Evolutionary conservation across 441 rosid genomes (phyloP), one percentile per base, ranked within the genome.

Genomic region (Mallotus repandus): DNA sequence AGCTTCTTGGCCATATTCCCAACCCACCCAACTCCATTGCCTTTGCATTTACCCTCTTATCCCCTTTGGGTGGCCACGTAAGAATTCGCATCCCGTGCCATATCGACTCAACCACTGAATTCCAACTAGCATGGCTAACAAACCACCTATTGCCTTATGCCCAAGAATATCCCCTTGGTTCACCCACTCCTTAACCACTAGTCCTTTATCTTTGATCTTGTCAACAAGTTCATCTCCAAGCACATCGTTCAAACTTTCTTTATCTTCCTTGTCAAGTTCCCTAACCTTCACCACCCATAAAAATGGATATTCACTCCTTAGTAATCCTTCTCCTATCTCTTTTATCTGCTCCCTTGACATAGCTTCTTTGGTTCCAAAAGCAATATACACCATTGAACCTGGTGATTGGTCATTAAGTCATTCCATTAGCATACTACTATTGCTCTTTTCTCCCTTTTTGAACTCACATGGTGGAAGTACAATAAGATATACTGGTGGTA

Each of bases 41-140:
- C 25, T 74, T 76, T 1, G 86, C 77, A 55, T 82, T 84, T 12
- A 78, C 63, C 72, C 66, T 75, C 70, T 80, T 82, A 70, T 86
- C 87, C 6, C 82, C 81, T 21, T 71, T 52, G 45, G 69, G 76
- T 0, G 83, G 82, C 85, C 85, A 81, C 2, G 81, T 83, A 5
- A 83, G 68, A 21, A 83, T 29, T 2, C 66, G 76, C 14, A 83
- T 77, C 0, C 86, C 85, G 45, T 77, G 69, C 82, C 75, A 66
- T 55, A 72, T 67, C 16, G 82, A 80, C 73, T 83, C 84, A 19
- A 65, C 35, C 73, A 75, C 81, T 14, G 85, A 86, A 32, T 86
- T 86, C 89, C 87, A 83, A 13, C 89, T 83, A 12, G 84, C 70
- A 46, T 82, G 85, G 45, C 81, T 78, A 19, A 83, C n/a, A 63